phyloP scores from a whole-genome alignment of 1,284 basidiomycete species.

The Leccinum solheimii region DNA sequence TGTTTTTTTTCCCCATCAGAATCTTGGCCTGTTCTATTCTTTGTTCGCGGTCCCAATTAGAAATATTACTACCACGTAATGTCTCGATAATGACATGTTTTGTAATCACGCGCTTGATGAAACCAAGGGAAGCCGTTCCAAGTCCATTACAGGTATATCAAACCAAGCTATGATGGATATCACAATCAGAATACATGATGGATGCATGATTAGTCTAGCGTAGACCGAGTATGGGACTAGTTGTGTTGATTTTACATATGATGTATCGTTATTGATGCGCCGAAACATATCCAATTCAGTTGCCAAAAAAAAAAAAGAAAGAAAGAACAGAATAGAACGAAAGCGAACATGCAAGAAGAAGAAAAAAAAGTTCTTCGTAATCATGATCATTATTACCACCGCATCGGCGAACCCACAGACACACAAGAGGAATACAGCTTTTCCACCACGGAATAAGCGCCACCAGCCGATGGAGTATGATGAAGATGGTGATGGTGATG shows the following conservation, averaged over 20 bases:
- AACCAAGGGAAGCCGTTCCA: not conserved
- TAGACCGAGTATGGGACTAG: conserved; percentile 11
- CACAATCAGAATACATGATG: conserved; percentile 18
- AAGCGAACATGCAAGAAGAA: not conserved
- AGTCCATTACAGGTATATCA: conserved; percentile 1
- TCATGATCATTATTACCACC: conserved; percentile 22
- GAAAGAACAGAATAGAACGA: not conserved
- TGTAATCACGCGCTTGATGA: conserved; percentile 5
- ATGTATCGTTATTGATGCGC: conserved; percentile 23
- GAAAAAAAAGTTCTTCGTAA: not conserved
- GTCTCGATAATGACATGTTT: conserved; percentile 9
- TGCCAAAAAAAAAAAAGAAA: not conserved
- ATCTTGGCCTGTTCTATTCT: conserved; percentile 11
- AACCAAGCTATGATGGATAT: not conserved
- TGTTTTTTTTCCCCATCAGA: conserved; percentile 16
- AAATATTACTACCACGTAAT: conserved; percentile 6
- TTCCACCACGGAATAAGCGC: conserved; percentile 15
- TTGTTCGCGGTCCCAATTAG: conserved; percentile 6
- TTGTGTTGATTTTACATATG: conserved; percentile 33
- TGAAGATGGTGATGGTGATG: not conserved
- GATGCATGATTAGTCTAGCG: conserved; percentile 13
- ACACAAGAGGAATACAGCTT: conserved; percentile 22
- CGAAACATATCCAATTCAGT: conserved; percentile 10
- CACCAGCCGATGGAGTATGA: conserved; percentile 6
- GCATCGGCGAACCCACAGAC: conserved; percentile 20